Conservation (phyloP, 1,139 yeast genomes). For the Yamadazyma mexicana region DNA sequence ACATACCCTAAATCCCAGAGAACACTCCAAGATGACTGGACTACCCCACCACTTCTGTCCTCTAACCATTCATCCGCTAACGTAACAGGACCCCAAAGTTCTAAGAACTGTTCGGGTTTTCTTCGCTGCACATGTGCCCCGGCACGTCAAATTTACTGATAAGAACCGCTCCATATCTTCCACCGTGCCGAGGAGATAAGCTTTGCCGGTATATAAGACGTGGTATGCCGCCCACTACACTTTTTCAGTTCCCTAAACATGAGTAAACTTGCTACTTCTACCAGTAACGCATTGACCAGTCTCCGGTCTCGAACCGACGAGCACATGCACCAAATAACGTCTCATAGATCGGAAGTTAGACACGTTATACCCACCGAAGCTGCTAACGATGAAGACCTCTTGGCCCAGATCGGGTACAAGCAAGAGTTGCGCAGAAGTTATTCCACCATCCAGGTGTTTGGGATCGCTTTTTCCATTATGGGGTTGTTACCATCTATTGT, state of each 20-base stretch:
- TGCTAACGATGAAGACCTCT: slow-evolving; percentile 42
- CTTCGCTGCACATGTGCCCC: too few species aligned
- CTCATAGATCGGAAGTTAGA: slow-evolving; percentile 27
- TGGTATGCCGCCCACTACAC: too few species aligned
- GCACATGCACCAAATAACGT: slow-evolving; percentile 24
- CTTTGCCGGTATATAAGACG: too few species aligned
- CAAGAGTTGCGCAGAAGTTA: slow-evolving; percentile 50
- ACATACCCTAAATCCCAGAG: too few species aligned
- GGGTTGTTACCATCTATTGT: slow-evolving; percentile 50
- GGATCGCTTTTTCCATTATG: slow-evolving; percentile 55
- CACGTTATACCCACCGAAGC: slow-evolving; percentile 26
- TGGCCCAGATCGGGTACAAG: slow-evolving; percentile 55
- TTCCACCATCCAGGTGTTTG: slow-evolving; percentile 51
- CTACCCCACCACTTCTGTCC: too few species aligned
- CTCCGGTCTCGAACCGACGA: slow-evolving; percentile 21
- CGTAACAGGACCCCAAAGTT: too few species aligned
- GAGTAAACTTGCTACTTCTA: neutral
- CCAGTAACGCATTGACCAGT: slow-evolving; percentile 14
- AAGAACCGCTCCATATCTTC: too few species aligned
- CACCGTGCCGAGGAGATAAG: too few species aligned
- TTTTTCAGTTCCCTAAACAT: neutral
- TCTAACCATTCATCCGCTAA: too few species aligned
- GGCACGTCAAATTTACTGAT: too few species aligned
- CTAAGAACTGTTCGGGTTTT: too few species aligned
- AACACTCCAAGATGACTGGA: too few species aligned